Conservation (phyloP, 176 grass and related monocot species). For the Secale cereale region DNA sequence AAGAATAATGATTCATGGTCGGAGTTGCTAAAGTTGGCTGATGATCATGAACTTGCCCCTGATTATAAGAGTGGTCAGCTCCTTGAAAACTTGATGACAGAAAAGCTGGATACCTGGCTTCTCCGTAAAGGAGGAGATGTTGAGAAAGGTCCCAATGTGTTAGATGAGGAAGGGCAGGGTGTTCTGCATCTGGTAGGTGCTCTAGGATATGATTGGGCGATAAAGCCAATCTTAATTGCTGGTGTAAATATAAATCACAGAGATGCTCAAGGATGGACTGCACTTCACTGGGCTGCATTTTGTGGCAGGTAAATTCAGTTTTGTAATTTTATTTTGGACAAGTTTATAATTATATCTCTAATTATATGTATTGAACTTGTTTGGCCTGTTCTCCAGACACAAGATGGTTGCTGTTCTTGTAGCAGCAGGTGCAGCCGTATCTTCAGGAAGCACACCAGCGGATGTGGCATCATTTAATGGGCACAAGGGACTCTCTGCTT, state of each 20-base stretch:
- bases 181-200: constrained; percentile 78
- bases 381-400: constrained; percentile 54
- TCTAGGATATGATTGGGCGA: constrained; percentile 86
- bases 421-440: constrained; percentile 61
- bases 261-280: constrained; percentile 83
- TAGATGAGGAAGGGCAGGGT: constrained; percentile 85
- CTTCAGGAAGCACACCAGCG: constrained; percentile 57
- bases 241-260: constrained; percentile 83
- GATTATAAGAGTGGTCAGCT: constrained; percentile 46
- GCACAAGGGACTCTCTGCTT: constrained; percentile 79
- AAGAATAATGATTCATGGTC: constrained; percentile 76
- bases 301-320: constrained; percentile 56
- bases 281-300: constrained; percentile 88
- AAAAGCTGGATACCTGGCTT: constrained; percentile 76
- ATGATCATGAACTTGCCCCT: constrained; percentile 44
- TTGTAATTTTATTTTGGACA: constrained; percentile 5
- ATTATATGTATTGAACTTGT: not conserved
- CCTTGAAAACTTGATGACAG: constrained; percentile 68
- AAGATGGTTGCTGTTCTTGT: constrained; percentile 60
- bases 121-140: constrained; percentile 68
- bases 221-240: constrained; percentile 54
- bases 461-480: constrained; percentile 80
- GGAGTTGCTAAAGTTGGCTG: constrained; percentile 54
- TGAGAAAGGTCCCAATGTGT: constrained; percentile 59
- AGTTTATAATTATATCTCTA: not conserved